Evolutionary conservation across 2,329 filamentous ascomycete species (phyloP).

Genomic region (Phyllosticta citriasiana): DNA sequence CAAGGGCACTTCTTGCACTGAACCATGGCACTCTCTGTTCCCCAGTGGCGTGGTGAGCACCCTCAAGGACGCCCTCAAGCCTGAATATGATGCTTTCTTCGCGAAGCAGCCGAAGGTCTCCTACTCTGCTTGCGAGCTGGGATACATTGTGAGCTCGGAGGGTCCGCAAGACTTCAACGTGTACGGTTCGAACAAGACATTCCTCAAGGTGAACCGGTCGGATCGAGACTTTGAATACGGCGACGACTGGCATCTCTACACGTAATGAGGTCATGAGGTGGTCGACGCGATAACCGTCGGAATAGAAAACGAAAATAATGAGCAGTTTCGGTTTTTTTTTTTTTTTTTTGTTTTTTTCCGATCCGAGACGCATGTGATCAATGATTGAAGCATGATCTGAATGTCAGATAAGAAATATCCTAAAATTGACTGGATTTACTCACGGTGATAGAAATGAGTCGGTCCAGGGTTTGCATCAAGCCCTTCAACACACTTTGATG

Average conservation of each 20-base stretch:
- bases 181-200: neutral
- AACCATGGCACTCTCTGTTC: constrained; percentile 50
- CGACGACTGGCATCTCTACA: constrained; percentile 6
- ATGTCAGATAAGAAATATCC: too few species aligned
- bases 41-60: constrained; percentile 42
- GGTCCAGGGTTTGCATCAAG: too few species aligned
- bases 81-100: constrained; percentile 45
- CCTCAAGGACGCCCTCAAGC: constrained; percentile 41
- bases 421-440: too few species aligned
- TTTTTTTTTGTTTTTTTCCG: rapidly evolving
- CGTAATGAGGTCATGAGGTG: neutral
- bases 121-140: constrained; percentile 45
- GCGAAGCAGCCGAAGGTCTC: constrained; percentile 39
- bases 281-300: too few species aligned
- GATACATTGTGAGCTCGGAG: constrained; percentile 48
- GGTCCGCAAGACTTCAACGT: constrained; percentile 23
- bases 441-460: too few species aligned
- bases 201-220: neutral
- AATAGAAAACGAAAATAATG: too few species aligned
- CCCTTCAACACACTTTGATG: too few species aligned
- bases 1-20: constrained; percentile 41
- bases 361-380: too few species aligned
- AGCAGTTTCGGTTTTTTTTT: too few species aligned
- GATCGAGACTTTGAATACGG: constrained; percentile 2
- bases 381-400: too few species aligned